Percentiles rank a stretch among this genome's conserved stretches.
Conservation (phyloP, 305 asterid species). For the Fraxinus floribunda region DNA sequence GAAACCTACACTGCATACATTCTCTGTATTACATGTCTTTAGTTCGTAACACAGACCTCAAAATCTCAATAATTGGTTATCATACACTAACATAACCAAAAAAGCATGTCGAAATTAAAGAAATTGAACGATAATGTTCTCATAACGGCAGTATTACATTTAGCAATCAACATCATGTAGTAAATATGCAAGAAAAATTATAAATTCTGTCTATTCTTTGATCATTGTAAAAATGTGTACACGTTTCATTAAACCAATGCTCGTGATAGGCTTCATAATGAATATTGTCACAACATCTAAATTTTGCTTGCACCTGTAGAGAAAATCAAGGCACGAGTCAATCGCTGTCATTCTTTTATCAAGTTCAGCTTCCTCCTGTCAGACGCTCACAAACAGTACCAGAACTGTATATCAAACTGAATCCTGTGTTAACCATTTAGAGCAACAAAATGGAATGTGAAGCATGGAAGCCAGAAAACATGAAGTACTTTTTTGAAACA, state of each 20-base stretch:
- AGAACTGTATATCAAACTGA: background rate
- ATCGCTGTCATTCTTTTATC: background rate
- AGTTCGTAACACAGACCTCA: background rate
- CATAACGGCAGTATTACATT: background rate
- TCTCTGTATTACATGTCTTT: background rate
- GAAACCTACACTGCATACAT: background rate
- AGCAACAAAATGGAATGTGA: background rate
- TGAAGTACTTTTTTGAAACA: too few relatives aligned
- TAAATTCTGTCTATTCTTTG: background rate
- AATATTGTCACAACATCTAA: background rate
- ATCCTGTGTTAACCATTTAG: background rate
- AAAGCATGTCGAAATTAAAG: background rate
- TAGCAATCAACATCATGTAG: background rate
- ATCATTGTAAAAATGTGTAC: background rate
- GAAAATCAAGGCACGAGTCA: background rate
- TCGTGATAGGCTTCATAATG: background rate
- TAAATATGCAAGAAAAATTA: background rate
- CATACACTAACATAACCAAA: background rate
- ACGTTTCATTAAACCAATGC: background rate
- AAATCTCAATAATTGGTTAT: background rate
- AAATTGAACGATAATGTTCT: background rate
- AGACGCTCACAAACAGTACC: background rate
- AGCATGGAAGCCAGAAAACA: background rate
- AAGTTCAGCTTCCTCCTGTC: background rate
- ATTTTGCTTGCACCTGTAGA: constrained; percentile 21